Base-by-base conservation (phyloP, 176 grass and related monocot species). In the Elaeis guineensis region DNA sequence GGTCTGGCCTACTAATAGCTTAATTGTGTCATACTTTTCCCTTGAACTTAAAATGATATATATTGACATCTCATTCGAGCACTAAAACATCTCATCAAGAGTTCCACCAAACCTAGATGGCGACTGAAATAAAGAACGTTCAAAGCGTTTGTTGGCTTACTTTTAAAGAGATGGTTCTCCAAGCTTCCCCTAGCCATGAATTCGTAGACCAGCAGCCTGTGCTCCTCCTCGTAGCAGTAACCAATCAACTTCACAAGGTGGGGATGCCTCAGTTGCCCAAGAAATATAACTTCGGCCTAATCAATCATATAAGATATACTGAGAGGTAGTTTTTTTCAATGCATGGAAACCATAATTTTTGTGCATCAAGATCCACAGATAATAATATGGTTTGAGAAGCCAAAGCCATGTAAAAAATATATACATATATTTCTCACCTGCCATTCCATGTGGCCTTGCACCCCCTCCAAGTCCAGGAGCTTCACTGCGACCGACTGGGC, bases 381-480 rank as follows among this genome's bases (percentile, higher is more conserved):
- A 51, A 53, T 23, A 23, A n/a, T n/a, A n/a, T n/a, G n/a, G n/a
- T n/a, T n/a, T n/a, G n/a, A n/a, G n/a, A n/a, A n/a, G n/a, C n/a
- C n/a, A n/a, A n/a, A n/a, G n/a, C n/a, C 51, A 52, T 52, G n/a
- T 15, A 16, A n/a, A n/a, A n/a, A n/a, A n/a, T 23, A 23, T 23
- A 23, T 23, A 23, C 3, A 23, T 23, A 23, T 23, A 23, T 23
- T 23, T 18, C 52, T 7, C 59, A 95, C 89, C 85, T 89, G 70
- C 89, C 89, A 95, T 81, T 95, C 89, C 69, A 73, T 89, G 81
- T 95, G 89, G 0, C 89, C 89, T 55, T 95, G 89, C 0, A 20
- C 77, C 7, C 89, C 89, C 25, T 95, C 85, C 53, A 95, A 74
- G 72, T 95, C 89, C 52, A 95, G 69, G 51, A 95, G 82, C 72